Evolutionary conservation across 2,329 filamentous ascomycete species (phyloP).

Genomic region (Esteya vermicola): DNA sequence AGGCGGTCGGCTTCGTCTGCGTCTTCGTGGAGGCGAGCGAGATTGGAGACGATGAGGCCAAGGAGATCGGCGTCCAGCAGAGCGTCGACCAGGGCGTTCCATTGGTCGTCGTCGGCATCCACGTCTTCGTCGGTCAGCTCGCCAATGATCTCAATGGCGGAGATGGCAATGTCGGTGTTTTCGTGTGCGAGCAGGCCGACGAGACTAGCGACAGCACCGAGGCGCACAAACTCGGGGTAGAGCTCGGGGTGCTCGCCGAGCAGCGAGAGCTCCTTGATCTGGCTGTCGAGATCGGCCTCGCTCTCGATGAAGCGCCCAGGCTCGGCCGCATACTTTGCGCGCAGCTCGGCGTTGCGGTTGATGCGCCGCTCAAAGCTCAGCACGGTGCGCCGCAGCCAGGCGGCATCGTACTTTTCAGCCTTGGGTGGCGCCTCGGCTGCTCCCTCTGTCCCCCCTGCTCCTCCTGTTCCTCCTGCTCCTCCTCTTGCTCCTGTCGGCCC

Average conservation of each 20-base stretch:
- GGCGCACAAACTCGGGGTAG: slow-evolving; percentile 64
- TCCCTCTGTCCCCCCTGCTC: slow-evolving; percentile 26
- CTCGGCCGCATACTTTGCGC: slow-evolving; percentile 69
- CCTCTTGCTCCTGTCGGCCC: too few species aligned
- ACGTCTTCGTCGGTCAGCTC: slow-evolving; percentile 94
- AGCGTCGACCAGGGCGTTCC: slow-evolving; percentile 59
- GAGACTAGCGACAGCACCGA: slow-evolving; percentile 59
- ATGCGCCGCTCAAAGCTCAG: slow-evolving; percentile 84
- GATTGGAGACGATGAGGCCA: slow-evolving; percentile 61
- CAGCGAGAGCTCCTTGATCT: slow-evolving; percentile 76
- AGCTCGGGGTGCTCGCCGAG: slow-evolving; percentile 75
- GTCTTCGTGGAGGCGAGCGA: slow-evolving; percentile 66
- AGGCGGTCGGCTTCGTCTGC: slow-evolving; percentile 55
- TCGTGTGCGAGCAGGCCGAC: slow-evolving; percentile 81
- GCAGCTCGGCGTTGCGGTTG: slow-evolving; percentile 75
- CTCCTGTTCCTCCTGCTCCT: slow-evolving; percentile 24
- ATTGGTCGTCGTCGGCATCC: slow-evolving; percentile 63
- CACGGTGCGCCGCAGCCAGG: slow-evolving; percentile 72
- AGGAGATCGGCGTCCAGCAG: slow-evolving; percentile 57
- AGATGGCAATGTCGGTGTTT: slow-evolving; percentile 93
- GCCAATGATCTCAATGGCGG: slow-evolving; percentile 73
- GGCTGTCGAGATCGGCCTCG: slow-evolving; percentile 80
- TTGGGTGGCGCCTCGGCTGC: slow-evolving; percentile 27
- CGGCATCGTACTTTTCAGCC: slow-evolving; percentile 69
- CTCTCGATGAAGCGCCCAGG: slow-evolving; percentile 71